Conservation (phyloP, 2,329 filamentous ascomycete genomes). For the Ophiostoma piceae region DNA sequence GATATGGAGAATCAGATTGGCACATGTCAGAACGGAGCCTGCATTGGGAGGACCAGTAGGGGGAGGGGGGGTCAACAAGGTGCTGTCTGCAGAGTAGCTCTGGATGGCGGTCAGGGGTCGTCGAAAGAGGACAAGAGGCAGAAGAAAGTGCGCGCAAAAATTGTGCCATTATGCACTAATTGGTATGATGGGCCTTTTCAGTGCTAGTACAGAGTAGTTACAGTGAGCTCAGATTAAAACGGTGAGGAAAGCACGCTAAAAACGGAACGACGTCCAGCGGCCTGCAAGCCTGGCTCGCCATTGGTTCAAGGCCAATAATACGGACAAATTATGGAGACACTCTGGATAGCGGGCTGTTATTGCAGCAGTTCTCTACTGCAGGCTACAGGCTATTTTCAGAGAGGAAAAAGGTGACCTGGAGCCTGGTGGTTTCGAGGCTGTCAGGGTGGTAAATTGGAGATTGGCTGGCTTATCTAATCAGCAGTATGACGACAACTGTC, state of each 20-base stretch:
- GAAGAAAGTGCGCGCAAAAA: background rate
- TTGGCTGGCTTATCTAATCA: slow-evolving; percentile 1
- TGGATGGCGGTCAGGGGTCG: slow-evolving; percentile 6
- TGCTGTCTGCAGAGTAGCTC: background rate
- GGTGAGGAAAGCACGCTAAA: slow-evolving; percentile 6
- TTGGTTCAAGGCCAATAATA: slow-evolving; percentile 3
- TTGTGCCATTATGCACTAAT: slow-evolving; percentile 8
- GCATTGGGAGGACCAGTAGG: background rate
- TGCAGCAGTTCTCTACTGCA: too few species aligned
- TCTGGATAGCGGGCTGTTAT: background rate
- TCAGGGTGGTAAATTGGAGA: background rate
- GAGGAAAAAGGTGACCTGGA: background rate
- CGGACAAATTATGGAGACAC: background rate
- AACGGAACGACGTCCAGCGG: background rate
- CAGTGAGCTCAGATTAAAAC: slow-evolving; percentile 8
- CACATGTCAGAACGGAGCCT: slow-evolving; percentile 22
- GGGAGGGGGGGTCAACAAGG: slow-evolving; percentile 13
- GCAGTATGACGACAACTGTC: slow-evolving; percentile 12
- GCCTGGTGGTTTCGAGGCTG: background rate
- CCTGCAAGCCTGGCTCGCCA: background rate
- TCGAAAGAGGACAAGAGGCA: background rate
- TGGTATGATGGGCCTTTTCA: background rate
- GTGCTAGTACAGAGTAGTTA: background rate
- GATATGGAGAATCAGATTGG: slow-evolving; percentile 12
- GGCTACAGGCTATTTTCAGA: background rate